A percentile compares a stretch with the other conserved stretches of the same genome.
Conservation (phyloP, 1,284 basidiomycete genomes). For the Thelephora terrestris region DNA sequence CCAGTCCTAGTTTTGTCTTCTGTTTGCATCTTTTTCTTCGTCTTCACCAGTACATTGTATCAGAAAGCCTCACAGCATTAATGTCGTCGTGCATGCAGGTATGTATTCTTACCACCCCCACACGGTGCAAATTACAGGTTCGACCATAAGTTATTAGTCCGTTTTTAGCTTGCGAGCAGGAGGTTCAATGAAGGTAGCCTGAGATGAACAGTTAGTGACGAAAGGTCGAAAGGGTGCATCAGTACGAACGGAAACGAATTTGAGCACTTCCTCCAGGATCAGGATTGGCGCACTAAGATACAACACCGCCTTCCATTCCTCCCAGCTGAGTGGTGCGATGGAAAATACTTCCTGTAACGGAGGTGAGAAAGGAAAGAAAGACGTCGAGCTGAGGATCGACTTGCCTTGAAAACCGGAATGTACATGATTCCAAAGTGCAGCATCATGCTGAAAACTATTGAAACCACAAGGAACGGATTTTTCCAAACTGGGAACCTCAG, state of each 20-base stretch:
- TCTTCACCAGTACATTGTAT: too few species aligned
- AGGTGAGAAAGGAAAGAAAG: background rate
- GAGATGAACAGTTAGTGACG: too few species aligned
- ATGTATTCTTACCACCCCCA: too few species aligned
- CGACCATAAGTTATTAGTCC: background rate
- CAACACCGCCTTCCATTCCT: conserved; percentile 94
- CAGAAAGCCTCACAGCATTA: too few species aligned
- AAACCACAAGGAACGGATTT: conserved; percentile 85
- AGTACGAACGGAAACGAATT: conserved; percentile 64
- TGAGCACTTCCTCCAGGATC: conserved; percentile 85
- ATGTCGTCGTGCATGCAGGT: too few species aligned
- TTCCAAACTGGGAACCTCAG: conserved; percentile 86
- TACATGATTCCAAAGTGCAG: conserved; percentile 94
- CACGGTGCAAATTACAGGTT: too few species aligned
- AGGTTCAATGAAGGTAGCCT: background rate
- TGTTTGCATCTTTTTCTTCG: too few species aligned
- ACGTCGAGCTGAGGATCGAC: conserved; percentile 19
- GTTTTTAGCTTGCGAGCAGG: background rate
- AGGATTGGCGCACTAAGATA: conserved; percentile 85
- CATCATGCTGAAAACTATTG: conserved; percentile 83
- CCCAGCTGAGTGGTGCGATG: conserved; percentile 85
- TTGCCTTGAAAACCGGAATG: conserved; percentile 85
- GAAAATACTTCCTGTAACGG: conserved; percentile 70
- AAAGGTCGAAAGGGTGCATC: background rate
- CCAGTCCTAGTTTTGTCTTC: too few species aligned